Evolutionary conservation across 2,329 filamentous ascomycete species (phyloP), one percentile per base, ranked within the genome.

Genomic region (Fusarium sp.): DNA sequence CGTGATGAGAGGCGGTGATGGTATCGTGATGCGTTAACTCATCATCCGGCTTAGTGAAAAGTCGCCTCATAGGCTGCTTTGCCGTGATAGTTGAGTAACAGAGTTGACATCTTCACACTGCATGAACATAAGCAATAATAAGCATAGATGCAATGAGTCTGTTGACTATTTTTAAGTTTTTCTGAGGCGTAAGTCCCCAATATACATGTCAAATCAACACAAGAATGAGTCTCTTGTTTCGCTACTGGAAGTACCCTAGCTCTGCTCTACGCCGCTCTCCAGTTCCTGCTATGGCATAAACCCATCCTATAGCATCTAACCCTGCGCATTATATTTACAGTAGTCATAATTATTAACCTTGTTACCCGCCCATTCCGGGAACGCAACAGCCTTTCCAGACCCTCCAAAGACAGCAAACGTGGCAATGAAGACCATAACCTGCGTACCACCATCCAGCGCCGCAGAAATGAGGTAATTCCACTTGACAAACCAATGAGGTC

Each of bases 391-490:
- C 2, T 69, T 62, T 3, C 83, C 83, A 25, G 84, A 83, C 3
- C 84, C 85, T 1, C 86, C 86, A 58, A 87, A 87, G 0, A 88
- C 85, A 3, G 86, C 84, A 74, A 87, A 88, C 0, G 85, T 86
- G 13, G 87, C 76, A 46, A 87, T 83, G 46, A 87, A 87, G 5
- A 87, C 77, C 2, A 81, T 82, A 2, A 79, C 75, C 12, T 86
- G 78, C 41, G 80, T 82, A 11, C 81, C 86, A 16, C 86, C 86
- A 65, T 88, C 86, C 15, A 84, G 83, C 1, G 85, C 85, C 4
- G 82, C 85, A 0, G 84, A 83, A 3, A 87, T 74, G 5, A 88
- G 74, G 71, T 87, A 88, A 34, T 81, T 83, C 72, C 86, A 87
- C 62, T 88, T 82, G 69, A 80, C 84, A 78, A 87, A 88, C 57